Conservation (phyloP, 139 green algal species). For the Volvox africanus region DNA sequence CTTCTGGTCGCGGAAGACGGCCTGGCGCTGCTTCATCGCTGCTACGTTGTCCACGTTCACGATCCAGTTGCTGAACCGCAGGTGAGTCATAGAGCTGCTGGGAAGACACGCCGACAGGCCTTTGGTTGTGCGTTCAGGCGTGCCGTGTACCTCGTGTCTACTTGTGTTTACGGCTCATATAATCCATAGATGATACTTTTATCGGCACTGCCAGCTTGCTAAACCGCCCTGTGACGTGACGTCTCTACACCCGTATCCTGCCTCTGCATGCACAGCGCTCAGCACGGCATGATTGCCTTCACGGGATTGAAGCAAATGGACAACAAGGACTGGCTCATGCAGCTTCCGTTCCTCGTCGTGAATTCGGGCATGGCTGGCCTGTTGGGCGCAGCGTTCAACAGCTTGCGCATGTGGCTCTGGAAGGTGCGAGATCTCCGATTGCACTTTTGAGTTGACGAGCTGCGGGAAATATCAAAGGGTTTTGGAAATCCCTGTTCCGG, state of each 20-base stretch:
- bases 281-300: conserved; percentile 75
- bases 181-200: too few relatives aligned
- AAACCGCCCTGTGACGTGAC: too few relatives aligned
- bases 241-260: too few relatives aligned
- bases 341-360: conserved; percentile 82
- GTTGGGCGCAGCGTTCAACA: conserved; percentile 87
- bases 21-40: conserved; percentile 90
- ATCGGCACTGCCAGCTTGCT: too few relatives aligned
- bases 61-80: conserved; percentile 69
- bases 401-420: conserved; percentile 74
- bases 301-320: conserved; percentile 65
- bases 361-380: conserved; percentile 76
- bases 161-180: too few relatives aligned
- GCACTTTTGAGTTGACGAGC: too few relatives aligned
- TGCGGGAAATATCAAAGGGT: too few relatives aligned
- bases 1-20: conserved; percentile 80
- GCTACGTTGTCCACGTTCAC: conserved; percentile 78
- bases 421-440: conserved; percentile 49
- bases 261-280: background rate
- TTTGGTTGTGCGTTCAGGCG: background rate
- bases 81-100: background rate
- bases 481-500: too few relatives aligned
- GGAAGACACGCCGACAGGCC: background rate
- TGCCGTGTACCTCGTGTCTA: too few relatives aligned
- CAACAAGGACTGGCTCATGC: conserved; percentile 82